These are phyloP conservation scores for Quillaja saponaria DNA, from an alignment of 306 rosid species.

Conservation along the genomic window DNA sequence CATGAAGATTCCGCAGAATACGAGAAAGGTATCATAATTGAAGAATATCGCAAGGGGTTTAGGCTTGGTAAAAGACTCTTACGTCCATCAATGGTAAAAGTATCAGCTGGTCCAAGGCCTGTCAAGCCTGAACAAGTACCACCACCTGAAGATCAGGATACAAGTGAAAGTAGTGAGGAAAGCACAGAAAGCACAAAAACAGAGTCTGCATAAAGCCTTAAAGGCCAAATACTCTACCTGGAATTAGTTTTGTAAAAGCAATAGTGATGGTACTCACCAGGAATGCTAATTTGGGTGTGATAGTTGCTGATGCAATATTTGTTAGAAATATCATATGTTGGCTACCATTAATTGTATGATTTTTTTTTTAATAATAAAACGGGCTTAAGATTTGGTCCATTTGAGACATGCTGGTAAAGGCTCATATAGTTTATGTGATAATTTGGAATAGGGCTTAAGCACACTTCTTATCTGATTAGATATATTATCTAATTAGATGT, in stretches of 20 bases:
- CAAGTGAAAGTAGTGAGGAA: slow-evolving; percentile 29
- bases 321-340: no score
- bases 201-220: slow-evolving; percentile 14
- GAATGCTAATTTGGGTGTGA: slow-evolving; percentile 25
- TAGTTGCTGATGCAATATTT: slow-evolving; percentile 32
- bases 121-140: slow-evolving; percentile 55
- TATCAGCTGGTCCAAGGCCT: slow-evolving; percentile 97
- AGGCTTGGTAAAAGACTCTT: slow-evolving; percentile 81
- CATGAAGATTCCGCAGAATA: slow-evolving; percentile 77
- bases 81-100: slow-evolving; percentile 96
- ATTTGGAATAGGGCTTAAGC: no score
- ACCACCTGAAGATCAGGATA: slow-evolving; percentile 44
- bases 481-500: no score
- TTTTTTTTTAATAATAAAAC: no score
- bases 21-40: slow-evolving; percentile 72
- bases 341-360: no score
- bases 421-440: no score
- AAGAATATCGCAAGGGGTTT: slow-evolving; percentile 87
- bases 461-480: no score
- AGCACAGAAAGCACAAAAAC: not conserved
- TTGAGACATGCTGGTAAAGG: no score
- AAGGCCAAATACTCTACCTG: slow-evolving; percentile 28
- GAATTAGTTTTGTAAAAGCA: slow-evolving; percentile 51
- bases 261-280: slow-evolving; percentile 33
- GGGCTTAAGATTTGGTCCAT: no score